phyloP scores from a whole-genome alignment of 805 yeast species.

The Pichia occidentalis region DNA sequence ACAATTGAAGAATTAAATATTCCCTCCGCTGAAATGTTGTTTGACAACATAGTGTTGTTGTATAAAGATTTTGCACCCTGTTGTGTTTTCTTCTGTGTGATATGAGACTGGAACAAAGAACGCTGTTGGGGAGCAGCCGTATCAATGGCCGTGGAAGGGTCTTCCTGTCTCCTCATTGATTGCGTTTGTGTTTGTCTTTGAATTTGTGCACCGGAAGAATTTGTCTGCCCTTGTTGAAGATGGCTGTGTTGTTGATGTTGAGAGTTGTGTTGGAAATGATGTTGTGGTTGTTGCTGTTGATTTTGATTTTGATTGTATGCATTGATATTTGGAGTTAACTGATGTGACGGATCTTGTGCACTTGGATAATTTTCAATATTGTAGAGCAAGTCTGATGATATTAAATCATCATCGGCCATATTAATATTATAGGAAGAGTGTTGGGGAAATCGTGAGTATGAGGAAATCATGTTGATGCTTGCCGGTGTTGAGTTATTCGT shows the following conservation, averaged over 20 bases:
- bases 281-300: conserved; percentile 4
- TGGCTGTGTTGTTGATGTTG: conserved; percentile 8
- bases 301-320: conserved; percentile 2
- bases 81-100: conserved; percentile 3
- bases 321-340: not conserved
- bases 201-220: not conserved
- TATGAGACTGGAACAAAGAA: conserved; percentile 2
- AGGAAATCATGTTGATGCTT: conserved; percentile 6
- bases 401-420: conserved; percentile 1
- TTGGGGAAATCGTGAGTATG: conserved; percentile 4
- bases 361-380: not conserved
- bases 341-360: not conserved
- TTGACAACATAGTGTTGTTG: conserved; percentile 1
- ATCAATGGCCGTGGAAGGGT: too few species aligned
- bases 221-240: conserved; percentile 6
- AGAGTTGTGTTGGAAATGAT: conserved; percentile 1
- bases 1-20: conserved; percentile 12
- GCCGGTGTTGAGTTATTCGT: conserved; percentile 8
- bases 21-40: conserved; percentile 8
- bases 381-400: conserved; percentile 2
- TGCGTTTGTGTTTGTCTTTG: too few species aligned
- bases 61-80: not conserved
- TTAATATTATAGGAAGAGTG: not conserved
- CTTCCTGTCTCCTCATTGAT: too few species aligned
- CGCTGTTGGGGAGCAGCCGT: too few species aligned